Percentiles rank a stretch among this genome's conserved stretches.
These are phyloP conservation scores for Syncephalastrum contaminatum DNA, from an alignment of 371 early-diverging fungal species.

Conservation along the genomic window DNA sequence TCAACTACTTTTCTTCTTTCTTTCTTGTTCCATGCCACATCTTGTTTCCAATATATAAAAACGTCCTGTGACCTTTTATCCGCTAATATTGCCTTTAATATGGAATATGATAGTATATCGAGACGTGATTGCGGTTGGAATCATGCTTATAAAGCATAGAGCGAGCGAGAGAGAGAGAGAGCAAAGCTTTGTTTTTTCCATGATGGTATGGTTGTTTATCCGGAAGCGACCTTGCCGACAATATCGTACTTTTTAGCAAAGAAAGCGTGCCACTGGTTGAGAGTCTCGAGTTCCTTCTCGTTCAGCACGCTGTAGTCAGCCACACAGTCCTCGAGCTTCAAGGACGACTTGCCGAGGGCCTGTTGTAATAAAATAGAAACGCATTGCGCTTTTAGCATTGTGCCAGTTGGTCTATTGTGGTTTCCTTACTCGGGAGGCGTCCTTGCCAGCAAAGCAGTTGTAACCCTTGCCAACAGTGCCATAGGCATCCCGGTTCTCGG, in stretches of 20 bases:
- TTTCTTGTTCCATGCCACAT: constrained; percentile 1
- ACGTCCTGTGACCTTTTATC: neutral
- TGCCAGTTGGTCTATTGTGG: neutral
- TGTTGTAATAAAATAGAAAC: constrained; percentile 13
- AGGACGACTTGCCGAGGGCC: constrained; percentile 77
- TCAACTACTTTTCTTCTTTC: constrained; percentile 3
- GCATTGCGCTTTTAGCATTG: neutral
- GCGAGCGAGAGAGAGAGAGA: no score
- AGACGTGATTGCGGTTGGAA: no score
- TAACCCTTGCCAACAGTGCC: constrained; percentile 65
- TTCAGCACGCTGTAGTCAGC: constrained; percentile 66
- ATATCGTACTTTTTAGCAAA: constrained; percentile 78
- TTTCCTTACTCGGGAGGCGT: constrained; percentile 65
- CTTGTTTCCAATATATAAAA: constrained; percentile 1
- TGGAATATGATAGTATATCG: no score
- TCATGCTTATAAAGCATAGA: no score
- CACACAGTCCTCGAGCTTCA: constrained; percentile 74
- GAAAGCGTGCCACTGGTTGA: constrained; percentile 78
- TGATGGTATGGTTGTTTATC: constrained; percentile 12
- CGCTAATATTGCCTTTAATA: no score
- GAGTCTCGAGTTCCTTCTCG: constrained; percentile 67
- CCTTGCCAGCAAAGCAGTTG: constrained; percentile 77
- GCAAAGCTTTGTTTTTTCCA: no score
- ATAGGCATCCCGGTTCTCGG: constrained; percentile 65
- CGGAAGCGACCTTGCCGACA: constrained; percentile 60